Base-by-base conservation (phyloP, 352 stramenopile genomes). In the Pythium brachiatum region DNA sequence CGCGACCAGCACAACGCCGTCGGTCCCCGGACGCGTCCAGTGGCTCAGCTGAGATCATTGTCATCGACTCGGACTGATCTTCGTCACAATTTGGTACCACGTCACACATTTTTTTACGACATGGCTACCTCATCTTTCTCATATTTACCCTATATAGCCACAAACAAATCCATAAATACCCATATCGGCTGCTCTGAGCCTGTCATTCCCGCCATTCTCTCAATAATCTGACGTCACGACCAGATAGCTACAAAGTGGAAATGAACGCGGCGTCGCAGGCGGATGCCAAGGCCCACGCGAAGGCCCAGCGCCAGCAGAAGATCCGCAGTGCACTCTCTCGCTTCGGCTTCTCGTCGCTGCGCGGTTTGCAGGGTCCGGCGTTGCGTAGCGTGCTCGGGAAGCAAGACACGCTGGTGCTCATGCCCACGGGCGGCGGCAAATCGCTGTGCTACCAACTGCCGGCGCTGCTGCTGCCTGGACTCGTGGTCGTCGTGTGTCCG, bases 401-500 rank as follows among this genome's bases (percentile, higher is more conserved):
- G 26, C 74, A 81, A 39, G 70, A 89, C 68, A 72, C 79, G 16
- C 53, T 99, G 15, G 76, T 98, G 34, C 82, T 99, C 8, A 90
- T 98, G 66, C 93, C 97, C n/a, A 99, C 97, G 13, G 97, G 97
- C 7, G 94, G 94, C 31, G 97, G 97, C 58, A 99, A 99, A 73
- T 98, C 89, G 36, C 78, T 99, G 15, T 99, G 93, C 69, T 99
- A 99, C 69, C 94, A 98, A 48, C 72, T 99, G 3, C 96, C 77
- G 1, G 76, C 80, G 23, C 69, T 86, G 47, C 62, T 91, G 27
- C 63, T 86, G 32, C 72, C 70, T 0, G 90, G 91, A 3, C 66
- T 97, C 15, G 90, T 90, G 7, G 63, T 98, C 15, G 90, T 98
- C 7, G 74, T 98, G 3, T 94, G 77, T 63, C 93, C 92, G 3